These are phyloP conservation scores for Pinus albicaulis DNA, from an alignment of 75 land plant genomes.

Conservation along the genomic window DNA sequence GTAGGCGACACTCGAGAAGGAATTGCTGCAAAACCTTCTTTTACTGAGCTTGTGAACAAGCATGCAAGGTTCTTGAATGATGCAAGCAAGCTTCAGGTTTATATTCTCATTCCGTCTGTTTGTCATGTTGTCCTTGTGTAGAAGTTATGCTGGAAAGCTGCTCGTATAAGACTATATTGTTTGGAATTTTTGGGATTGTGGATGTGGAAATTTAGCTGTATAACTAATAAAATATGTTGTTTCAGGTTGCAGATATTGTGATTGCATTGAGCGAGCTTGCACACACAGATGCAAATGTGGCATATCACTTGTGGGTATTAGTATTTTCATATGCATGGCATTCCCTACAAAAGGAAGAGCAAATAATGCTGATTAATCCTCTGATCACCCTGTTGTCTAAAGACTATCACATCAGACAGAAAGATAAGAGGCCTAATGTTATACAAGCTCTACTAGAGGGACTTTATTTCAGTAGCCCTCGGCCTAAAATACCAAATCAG, in stretches of 20 bases:
- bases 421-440: constrained; percentile 91
- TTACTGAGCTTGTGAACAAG: constrained; percentile 72
- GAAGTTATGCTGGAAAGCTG: too few species aligned
- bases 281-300: constrained; percentile 93
- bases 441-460: constrained; percentile 98
- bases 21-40: constrained; percentile 63
- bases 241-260: constrained; percentile 86
- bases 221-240: neutral
- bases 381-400: constrained; percentile 89
- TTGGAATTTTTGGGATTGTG: neutral
- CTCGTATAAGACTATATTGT: neutral
- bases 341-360: constrained; percentile 89
- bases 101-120: neutral
- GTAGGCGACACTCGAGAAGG: constrained; percentile 50
- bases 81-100: constrained; percentile 93
- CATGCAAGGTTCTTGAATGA: constrained; percentile 89
- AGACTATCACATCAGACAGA: constrained; percentile 97
- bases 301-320: constrained; percentile 98
- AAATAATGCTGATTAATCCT: constrained; percentile 85
- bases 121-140: too few species aligned
- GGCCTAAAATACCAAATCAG: constrained; percentile 97
- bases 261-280: constrained; percentile 86
- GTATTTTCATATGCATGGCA: constrained; percentile 99
- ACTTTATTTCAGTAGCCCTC: constrained; percentile 90
- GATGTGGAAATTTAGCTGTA: neutral